Evolutionary conservation across 208 protist genomes (phyloP), one percentile per base, ranked within the genome.

Genomic region (Crithidia bombi): DNA sequence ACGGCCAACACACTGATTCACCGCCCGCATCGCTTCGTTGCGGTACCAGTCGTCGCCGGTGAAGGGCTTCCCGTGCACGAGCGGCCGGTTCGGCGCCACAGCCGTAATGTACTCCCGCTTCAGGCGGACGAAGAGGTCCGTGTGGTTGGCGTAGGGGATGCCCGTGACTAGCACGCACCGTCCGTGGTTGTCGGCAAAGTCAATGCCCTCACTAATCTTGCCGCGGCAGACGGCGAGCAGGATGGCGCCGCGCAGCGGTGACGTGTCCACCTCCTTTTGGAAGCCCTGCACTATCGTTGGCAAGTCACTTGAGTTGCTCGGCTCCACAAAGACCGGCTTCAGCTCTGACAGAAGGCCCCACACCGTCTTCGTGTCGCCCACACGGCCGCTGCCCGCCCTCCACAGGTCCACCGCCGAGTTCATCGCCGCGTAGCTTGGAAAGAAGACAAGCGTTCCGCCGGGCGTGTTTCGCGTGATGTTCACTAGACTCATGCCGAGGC

Each of bases 1-100:
- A 17, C 98, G 91, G 7, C 98, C 98, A 38, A 99, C 81, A 51
- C 96, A 97, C 83, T 99, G 98, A 72, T 99, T 99, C 9, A 99
- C 98, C 3, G 98, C 94, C 9, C 98, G 89, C 81, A 95, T 89
- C n/a, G 98, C 90, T 75, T 98, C 90, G 55, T 94, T 90, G 23
- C 79, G 62, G 76, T 99, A 99, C 98, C 98, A 99, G 23, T 92
- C 83, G 46, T 91, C 81, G 5, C 98, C 97, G 0, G 84, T 96
- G 44, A 98, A 96, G 14, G 78, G 78, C 49, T 73, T 78, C 0
- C 92, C 92, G 44, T 68, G 25, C 38, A 96, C 92, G 30, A 75
- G 78, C 6, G 92, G 92, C 26, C 90, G 83, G 10, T 77, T 65
- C 23, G 81, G 65, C 0, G 92, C 83, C n/a, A 91, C 71, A 5